Conservation (phyloP, 2,329 filamentous ascomycete genomes). For the Leptographium flavum region DNA sequence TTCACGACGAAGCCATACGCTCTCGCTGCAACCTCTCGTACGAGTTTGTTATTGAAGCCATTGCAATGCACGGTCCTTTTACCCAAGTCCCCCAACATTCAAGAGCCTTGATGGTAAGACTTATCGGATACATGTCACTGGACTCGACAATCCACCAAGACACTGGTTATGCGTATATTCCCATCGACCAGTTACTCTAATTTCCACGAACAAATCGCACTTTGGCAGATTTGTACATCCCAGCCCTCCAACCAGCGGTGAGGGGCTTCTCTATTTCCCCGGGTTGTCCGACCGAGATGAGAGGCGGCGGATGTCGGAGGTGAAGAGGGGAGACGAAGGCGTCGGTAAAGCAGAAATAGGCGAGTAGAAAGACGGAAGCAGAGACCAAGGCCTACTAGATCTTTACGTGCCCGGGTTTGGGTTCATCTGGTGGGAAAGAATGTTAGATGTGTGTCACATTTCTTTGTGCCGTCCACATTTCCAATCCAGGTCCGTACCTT, state of each 20-base stretch:
- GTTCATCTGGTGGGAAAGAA: constrained; percentile 10
- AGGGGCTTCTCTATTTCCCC: neutral
- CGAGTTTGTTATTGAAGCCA: no score
- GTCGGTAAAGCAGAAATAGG: neutral
- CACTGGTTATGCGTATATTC: neutral
- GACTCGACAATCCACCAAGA: neutral
- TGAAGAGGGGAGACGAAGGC: neutral
- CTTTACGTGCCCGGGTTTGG: constrained; percentile 12
- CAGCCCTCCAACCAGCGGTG: neutral
- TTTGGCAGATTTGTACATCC: neutral
- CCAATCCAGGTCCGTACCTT: constrained; percentile 48
- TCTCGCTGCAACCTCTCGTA: no score
- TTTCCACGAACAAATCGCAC: neutral
- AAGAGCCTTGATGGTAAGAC: no score
- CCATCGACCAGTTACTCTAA: neutral
- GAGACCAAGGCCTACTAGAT: neutral
- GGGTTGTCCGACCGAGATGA: neutral
- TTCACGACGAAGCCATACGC: no score
- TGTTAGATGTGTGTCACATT: neutral
- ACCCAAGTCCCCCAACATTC: no score
- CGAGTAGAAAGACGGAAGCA: neutral
- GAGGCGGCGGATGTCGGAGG: no score
- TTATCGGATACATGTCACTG: no score
- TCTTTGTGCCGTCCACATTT: neutral
- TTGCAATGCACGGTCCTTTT: no score